Conservation (phyloP, 805 yeast species). For the Yarrowia sp. region DNA sequence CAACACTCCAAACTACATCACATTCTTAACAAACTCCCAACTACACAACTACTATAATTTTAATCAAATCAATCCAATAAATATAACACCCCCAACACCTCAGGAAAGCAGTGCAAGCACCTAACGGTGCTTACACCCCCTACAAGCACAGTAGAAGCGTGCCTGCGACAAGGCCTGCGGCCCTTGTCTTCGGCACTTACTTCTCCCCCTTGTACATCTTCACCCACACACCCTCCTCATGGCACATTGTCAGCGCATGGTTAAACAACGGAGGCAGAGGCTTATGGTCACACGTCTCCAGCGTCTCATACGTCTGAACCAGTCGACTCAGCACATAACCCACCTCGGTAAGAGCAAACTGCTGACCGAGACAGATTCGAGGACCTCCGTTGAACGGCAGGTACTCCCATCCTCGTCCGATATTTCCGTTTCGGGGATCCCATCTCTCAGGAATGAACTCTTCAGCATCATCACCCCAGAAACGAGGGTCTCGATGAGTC, state of each 20-base stretch:
- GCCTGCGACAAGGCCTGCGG: no score
- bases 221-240: constrained; percentile 24
- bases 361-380: constrained; percentile 56
- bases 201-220: constrained; percentile 19
- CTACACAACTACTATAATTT: no score
- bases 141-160: no score
- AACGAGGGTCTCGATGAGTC: constrained; percentile 44
- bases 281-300: constrained; percentile 12
- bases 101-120: no score
- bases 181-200: not conserved
- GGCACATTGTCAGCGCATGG: constrained; percentile 20
- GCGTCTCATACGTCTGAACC: constrained; percentile 33
- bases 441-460: constrained; percentile 52
- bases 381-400: constrained; percentile 58
- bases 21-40: no score
- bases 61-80: no score
- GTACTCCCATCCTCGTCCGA: constrained; percentile 44
- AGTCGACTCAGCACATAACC: constrained; percentile 46
- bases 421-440: constrained; percentile 39
- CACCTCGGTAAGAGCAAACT: constrained; percentile 55
- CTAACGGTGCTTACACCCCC: no score
- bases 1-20: no score
- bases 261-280: constrained; percentile 18
- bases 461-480: constrained; percentile 48
- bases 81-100: no score